Evolutionary conservation across 1,139 yeast genomes (phyloP), one percentile per base, ranked within the genome.

Genomic region (Taiozyma sp.): DNA sequence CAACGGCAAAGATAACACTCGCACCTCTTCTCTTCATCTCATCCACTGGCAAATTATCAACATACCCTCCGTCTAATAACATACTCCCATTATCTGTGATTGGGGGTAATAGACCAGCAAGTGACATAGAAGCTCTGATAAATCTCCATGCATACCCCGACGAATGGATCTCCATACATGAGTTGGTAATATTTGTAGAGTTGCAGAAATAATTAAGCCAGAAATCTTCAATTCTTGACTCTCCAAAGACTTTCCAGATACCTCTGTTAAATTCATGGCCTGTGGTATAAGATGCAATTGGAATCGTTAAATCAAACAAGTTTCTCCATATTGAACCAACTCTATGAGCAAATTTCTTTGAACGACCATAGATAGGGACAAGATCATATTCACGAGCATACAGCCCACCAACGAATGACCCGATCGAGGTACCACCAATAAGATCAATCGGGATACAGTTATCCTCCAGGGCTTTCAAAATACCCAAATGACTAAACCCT

Each of bases 221-320:
- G 66, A 93, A 92, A 66, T 93, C 99, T 65, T 93, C 99, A 58
- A 93, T 89, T 62, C 96, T 86, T 24, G 85, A 78, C 57, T 90
- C 95, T 0, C 98, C 98, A 71, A 93, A 87, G 0, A 90, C 81
- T 66, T 93, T 93, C 97, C 98, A 93, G 22, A 93, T 83, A 46
- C 99, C 98, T 59, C 98, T 77, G 67, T 93, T 93, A 68, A 93
- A 93, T 67, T 91, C 98, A 69, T 93, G 96, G 1, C 99, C 99
- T 0, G 99, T 93, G 13, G 96, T 87, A 65, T 93, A 93, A 0
- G 98, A 87, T 0, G 97, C 91, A 0, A 90, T 85, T 0, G 99
- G 99, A 65, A 92, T 87, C 0, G 99, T 93, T 59, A 93, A 70
- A 65, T 93, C 99, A 41, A 88, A 70, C 2, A 84, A 59, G 65